A percentile compares a stretch with the other conserved stretches of the same genome.
Conservation (phyloP, 352 stramenopile species). For the Phytopythium mirpurense region DNA sequence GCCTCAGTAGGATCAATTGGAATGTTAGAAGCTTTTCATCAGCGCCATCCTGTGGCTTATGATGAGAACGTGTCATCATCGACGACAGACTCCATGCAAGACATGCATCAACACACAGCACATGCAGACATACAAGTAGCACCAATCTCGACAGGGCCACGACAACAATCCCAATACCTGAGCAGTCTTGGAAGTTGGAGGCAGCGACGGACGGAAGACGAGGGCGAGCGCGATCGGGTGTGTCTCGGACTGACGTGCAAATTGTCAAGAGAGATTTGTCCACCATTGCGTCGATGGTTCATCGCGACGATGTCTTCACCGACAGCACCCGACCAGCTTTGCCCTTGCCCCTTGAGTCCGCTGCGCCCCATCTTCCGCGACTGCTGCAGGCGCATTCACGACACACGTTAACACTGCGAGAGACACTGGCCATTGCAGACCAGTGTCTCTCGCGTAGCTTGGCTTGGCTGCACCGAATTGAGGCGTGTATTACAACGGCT, state of each 20-base stretch:
- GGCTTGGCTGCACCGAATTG: slow-evolving; percentile 17
- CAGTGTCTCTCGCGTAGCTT: not conserved
- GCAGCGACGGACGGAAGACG: not conserved
- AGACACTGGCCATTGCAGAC: not conserved
- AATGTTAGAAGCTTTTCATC: slow-evolving; percentile 78
- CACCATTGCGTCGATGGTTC: slow-evolving; percentile 51
- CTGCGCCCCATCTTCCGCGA: not conserved
- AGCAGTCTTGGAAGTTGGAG: not conserved
- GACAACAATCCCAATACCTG: no score
- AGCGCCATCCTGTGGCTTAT: slow-evolving; percentile 41
- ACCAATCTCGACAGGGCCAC: no score
- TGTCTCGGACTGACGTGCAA: slow-evolving; percentile 90
- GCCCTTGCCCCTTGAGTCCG: not conserved
- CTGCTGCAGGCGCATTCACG: not conserved
- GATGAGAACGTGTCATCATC: slow-evolving; percentile 70
- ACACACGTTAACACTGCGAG: not conserved
- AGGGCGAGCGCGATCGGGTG: slow-evolving; percentile 6
- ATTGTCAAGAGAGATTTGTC: slow-evolving; percentile 62
- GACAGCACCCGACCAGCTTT: slow-evolving; percentile 18
- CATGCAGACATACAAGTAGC: slow-evolving; percentile 16
- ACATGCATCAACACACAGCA: not conserved
- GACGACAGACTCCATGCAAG: slow-evolving; percentile 17
- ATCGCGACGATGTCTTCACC: slow-evolving; percentile 51
- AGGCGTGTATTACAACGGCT: slow-evolving; percentile 86
- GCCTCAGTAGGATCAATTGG: slow-evolving; percentile 88